phyloP scores from a whole-genome alignment of 148 eudicot genomes.

The Rhododendron kiyosumense region DNA sequence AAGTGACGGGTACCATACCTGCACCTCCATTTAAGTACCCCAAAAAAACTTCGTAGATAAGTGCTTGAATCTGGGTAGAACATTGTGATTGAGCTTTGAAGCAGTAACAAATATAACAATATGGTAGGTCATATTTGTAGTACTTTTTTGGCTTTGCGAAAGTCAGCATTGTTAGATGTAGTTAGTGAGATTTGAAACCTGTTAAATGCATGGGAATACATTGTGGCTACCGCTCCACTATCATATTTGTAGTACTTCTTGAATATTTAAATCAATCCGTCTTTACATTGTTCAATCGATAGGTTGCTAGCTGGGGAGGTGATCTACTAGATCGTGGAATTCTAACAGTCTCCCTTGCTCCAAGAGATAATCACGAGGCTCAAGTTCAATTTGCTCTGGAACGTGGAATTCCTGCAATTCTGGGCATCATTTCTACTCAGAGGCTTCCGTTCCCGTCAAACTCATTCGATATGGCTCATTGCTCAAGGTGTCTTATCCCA shows the following conservation, averaged over 20 bases:
- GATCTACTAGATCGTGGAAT: constrained; percentile 37
- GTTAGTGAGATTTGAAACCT: too few relatives aligned
- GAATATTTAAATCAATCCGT: background rate
- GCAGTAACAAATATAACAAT: background rate
- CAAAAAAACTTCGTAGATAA: background rate
- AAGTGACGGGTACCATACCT: too few relatives aligned
- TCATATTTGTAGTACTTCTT: background rate
- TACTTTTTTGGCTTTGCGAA: background rate
- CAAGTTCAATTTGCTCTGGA: constrained; percentile 47
- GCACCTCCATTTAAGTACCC: too few relatives aligned
- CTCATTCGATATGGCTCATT: constrained; percentile 47
- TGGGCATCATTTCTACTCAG: constrained; percentile 40
- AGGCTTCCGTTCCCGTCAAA: constrained; percentile 42
- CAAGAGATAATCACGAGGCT: constrained; percentile 44
- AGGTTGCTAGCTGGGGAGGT: constrained; percentile 54
- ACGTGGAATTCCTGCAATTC: constrained; percentile 44
- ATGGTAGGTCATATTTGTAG: background rate
- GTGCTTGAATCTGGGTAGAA: background rate
- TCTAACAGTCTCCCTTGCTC: constrained; percentile 38
- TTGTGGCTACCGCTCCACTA: too few relatives aligned
- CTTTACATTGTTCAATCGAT: background rate
- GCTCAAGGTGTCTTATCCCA: constrained; percentile 48
- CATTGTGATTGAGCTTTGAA: background rate
- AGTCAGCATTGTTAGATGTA: too few relatives aligned
- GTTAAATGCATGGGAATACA: too few relatives aligned